These are phyloP conservation scores for Prunus davidiana DNA, from an alignment of 306 rosid genomes.

Conservation along the genomic window DNA sequence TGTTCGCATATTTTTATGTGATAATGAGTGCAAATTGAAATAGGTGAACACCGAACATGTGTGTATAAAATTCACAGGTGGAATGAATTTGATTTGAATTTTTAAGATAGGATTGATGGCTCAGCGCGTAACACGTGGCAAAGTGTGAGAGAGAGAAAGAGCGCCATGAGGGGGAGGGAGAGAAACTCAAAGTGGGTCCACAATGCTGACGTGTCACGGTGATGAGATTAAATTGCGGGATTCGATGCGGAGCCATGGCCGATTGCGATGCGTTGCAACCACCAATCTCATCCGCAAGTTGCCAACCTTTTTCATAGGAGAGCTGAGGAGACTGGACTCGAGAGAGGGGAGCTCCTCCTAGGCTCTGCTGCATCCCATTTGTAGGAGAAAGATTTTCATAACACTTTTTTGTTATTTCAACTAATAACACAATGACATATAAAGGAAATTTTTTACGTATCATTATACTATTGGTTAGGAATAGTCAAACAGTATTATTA, in stretches of 20 bases:
- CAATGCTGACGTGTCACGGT: not conserved
- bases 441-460: rapidly evolving
- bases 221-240: slow-evolving; percentile 45
- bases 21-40: too few relatives aligned
- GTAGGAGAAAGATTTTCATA: too few relatives aligned
- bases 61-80: too few relatives aligned
- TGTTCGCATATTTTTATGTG: too few relatives aligned
- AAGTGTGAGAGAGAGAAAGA: not conserved
- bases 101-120: not conserved
- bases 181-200: not conserved
- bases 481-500: too few relatives aligned
- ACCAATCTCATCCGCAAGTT: slow-evolving; percentile 44
- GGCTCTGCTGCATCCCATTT: too few relatives aligned
- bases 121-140: slow-evolving; percentile 41
- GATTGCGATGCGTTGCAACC: slow-evolving; percentile 16
- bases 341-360: too few relatives aligned
- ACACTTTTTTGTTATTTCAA: too few relatives aligned
- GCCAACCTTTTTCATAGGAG: too few relatives aligned
- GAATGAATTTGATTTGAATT: too few relatives aligned
- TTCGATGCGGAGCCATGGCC: slow-evolving; percentile 20
- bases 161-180: not conserved
- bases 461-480: rapidly evolving
- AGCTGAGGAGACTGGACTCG: too few relatives aligned
- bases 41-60: too few relatives aligned
- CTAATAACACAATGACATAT: rapidly evolving